These are phyloP conservation scores for Raddia distichophylla DNA, from an alignment of 176 grass and related monocot genomes.

Conservation along the genomic window DNA sequence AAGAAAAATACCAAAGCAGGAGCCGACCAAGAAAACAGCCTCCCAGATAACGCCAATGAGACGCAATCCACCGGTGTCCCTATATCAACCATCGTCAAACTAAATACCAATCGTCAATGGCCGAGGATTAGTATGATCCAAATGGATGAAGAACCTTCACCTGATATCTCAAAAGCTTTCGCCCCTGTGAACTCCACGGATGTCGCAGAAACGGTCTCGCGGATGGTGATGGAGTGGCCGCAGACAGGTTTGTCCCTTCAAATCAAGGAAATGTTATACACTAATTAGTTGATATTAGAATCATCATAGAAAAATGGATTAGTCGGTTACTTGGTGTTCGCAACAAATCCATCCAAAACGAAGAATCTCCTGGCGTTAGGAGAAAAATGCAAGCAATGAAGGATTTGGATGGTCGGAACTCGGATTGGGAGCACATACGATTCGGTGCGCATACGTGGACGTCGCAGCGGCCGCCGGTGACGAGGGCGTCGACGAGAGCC, in stretches of 20 bases:
- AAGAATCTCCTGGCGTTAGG: not conserved
- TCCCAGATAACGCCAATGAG: conserved; percentile 69
- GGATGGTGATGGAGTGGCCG: conserved; percentile 59
- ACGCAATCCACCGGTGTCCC: conserved; percentile 67
- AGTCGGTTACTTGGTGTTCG: conserved; percentile 14
- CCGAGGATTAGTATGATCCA: not conserved
- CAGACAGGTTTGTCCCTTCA: conserved; percentile 71
- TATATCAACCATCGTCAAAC: conserved; percentile 25
- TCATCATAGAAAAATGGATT: not conserved
- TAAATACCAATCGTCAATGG: not conserved
- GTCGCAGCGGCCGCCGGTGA: conserved; percentile 56
- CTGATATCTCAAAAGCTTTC: conserved; percentile 71
- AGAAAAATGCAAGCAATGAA: conserved; percentile 32
- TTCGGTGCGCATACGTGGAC: conserved; percentile 73
- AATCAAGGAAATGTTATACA: conserved; percentile 15
- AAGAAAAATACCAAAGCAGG: conserved; percentile 65
- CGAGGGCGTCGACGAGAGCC: conserved; percentile 66
- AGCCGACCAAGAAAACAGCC: conserved; percentile 59
- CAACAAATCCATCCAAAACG: conserved; percentile 16
- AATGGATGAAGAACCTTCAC: conserved; percentile 42
- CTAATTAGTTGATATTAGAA: not conserved
- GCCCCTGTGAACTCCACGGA: conserved; percentile 57
- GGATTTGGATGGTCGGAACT: not conserved
- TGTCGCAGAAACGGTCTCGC: conserved; percentile 57
- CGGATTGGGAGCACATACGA: conserved; percentile 48